A percentile compares a stretch with the other conserved stretches of the same genome.
phyloP scores from a whole-genome alignment of 805 yeast species.

The Clavispora vitiphila region DNA sequence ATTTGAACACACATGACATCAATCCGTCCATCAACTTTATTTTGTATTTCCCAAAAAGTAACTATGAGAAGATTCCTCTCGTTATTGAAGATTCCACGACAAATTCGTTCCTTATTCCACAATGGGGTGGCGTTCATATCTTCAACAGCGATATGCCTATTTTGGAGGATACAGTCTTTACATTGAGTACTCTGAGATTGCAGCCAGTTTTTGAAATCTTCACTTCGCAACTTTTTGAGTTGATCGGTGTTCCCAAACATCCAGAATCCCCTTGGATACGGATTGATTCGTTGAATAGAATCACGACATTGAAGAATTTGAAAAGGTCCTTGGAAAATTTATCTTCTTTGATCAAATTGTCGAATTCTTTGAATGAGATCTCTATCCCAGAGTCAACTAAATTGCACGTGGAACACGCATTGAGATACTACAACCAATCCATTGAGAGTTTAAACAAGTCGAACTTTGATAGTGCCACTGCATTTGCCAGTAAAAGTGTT shows the following conservation, averaged over 20 bases:
- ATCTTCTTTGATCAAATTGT: conserved; percentile 64
- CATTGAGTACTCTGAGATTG: conserved; percentile 42
- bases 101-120: conserved; percentile 73
- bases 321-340: conserved; percentile 63
- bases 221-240: conserved; percentile 65
- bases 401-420: conserved; percentile 48
- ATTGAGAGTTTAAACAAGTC: conserved; percentile 23
- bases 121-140: conserved; percentile 80
- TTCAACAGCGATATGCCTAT: conserved; percentile 34
- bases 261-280: conserved; percentile 60
- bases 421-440: conserved; percentile 38
- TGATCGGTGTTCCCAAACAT: conserved; percentile 60
- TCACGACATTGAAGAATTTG: conserved; percentile 54
- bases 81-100: conserved; percentile 42
- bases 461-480: conserved; percentile 26
- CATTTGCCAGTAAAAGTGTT: conserved; percentile 51
- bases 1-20: conserved; percentile 50
- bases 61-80: conserved; percentile 42
- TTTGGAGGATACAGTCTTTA: conserved; percentile 11
- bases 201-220: conserved; percentile 60
- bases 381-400: conserved; percentile 76
- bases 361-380: conserved; percentile 67
- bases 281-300: conserved; percentile 61
- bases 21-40: conserved; percentile 71
- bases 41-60: conserved; percentile 54